These are phyloP conservation scores for Cylindrodendrum hubeiense DNA, from an alignment of 2,329 filamentous ascomycete genomes.

Conservation along the genomic window DNA sequence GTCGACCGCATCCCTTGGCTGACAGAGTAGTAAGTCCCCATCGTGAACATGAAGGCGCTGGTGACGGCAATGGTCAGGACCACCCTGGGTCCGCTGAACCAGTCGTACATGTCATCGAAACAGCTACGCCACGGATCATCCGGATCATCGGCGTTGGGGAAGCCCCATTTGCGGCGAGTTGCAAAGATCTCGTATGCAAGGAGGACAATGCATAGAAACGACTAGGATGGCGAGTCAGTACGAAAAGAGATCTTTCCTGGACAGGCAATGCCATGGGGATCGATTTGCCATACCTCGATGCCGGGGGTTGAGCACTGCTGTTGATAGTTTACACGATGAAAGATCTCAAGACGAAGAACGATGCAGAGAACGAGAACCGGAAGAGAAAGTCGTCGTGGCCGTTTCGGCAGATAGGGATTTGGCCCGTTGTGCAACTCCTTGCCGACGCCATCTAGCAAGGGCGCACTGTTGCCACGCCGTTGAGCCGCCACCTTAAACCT, in stretches of 20 bases:
- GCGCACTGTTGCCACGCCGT: constrained; percentile 30
- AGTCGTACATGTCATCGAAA: constrained; percentile 61
- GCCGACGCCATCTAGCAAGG: constrained; percentile 36
- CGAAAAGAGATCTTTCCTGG: neutral
- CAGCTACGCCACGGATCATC: constrained; percentile 63
- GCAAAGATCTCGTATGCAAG: constrained; percentile 60
- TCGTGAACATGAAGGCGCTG: constrained; percentile 54
- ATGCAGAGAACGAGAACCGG: constrained; percentile 59
- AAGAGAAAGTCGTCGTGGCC: constrained; percentile 61
- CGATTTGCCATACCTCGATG: constrained; percentile 58
- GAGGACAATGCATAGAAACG: constrained; percentile 60
- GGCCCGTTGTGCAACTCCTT: constrained; percentile 49
- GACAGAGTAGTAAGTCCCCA: constrained; percentile 56
- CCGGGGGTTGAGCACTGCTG: constrained; percentile 65
- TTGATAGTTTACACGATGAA: constrained; percentile 58
- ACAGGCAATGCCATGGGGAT: neutral
- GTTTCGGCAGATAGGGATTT: constrained; percentile 54
- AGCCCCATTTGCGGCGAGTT: constrained; percentile 46
- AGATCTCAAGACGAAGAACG: constrained; percentile 61
- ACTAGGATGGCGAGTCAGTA: constrained; percentile 47
- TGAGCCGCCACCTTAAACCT: constrained; percentile 55
- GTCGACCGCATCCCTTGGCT: constrained; percentile 59
- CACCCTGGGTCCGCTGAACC: constrained; percentile 58
- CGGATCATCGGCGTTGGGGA: constrained; percentile 48
- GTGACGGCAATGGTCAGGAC: constrained; percentile 51